Conservation (phyloP, 441 rosid genomes). For the Macaranga tanarius region DNA sequence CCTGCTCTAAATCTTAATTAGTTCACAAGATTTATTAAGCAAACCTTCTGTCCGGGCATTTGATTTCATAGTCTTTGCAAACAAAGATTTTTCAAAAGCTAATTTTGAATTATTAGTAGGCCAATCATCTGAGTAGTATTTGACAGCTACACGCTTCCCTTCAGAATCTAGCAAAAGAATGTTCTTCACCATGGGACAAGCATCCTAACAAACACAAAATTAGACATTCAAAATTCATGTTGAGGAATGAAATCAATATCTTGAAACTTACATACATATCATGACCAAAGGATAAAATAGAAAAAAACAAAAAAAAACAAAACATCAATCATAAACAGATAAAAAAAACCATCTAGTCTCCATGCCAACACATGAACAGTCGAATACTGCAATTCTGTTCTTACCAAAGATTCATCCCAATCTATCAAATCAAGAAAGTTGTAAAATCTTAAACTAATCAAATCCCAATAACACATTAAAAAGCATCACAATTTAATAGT, state of each 20-base stretch:
- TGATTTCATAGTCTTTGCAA: conserved; percentile 71
- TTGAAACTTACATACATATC: neutral
- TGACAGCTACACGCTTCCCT: conserved; percentile 90
- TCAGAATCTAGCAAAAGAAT: conserved; percentile 90
- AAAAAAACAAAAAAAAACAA: neutral
- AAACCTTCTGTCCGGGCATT: conserved; percentile 89
- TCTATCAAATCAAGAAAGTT: neutral
- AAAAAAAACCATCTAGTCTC: neutral
- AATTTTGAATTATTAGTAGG: conserved; percentile 67
- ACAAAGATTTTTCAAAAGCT: conserved; percentile 69
- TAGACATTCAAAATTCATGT: neutral
- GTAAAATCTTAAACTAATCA: neutral
- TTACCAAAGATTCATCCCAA: neutral
- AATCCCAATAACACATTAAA: neutral
- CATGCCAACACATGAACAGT: neutral
- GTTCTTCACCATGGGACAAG: conserved; percentile 78
- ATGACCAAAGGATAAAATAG: neutral
- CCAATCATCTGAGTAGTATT: conserved; percentile 89
- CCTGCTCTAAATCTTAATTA: neutral
- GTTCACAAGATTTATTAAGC: neutral
- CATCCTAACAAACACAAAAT: conserved; percentile 42
- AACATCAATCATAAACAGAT: neutral
- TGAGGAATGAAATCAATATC: neutral
- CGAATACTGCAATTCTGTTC: too few relatives aligned
- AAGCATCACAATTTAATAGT: neutral